Evolutionary conservation across 768 basidiomycete genomes (phyloP).

Genomic region (Sporobolomyces pararoseus): DNA sequence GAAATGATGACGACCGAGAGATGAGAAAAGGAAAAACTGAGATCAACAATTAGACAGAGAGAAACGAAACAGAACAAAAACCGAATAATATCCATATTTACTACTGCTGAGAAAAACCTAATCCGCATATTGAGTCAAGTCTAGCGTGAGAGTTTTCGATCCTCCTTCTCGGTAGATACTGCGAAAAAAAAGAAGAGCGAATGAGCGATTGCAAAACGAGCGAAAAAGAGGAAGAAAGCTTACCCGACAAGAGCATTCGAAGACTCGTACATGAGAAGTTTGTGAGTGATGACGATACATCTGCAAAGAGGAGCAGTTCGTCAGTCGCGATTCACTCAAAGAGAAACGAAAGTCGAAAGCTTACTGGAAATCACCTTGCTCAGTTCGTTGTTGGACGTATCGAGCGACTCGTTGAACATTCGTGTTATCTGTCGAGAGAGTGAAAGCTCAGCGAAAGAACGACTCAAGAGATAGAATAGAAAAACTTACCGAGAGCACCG

Average conservation of each 20-base stretch:
- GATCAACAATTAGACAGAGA: slow-evolving; percentile 6
- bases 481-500: slow-evolving; percentile 62
- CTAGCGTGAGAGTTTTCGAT: slow-evolving; percentile 73
- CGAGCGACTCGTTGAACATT: slow-evolving; percentile 94
- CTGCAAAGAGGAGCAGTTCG: slow-evolving; percentile 1
- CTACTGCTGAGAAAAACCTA: neutral
- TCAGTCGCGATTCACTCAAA: neutral
- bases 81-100: neutral
- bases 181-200: neutral
- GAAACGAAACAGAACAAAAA: neutral
- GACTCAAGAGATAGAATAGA: neutral
- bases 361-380: slow-evolving; percentile 51
- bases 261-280: slow-evolving; percentile 63
- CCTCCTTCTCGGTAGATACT: slow-evolving; percentile 44
- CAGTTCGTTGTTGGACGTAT: slow-evolving; percentile 81
- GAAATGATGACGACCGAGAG: neutral
- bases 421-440: slow-evolving; percentile 67
- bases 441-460: neutral
- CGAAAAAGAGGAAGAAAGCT: neutral
- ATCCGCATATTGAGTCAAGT: slow-evolving; percentile 48
- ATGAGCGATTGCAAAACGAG: neutral
- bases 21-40: neutral
- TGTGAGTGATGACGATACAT: slow-evolving; percentile 95
- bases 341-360: neutral
- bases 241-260: slow-evolving; percentile 43